Evolutionary conservation across 495 filamentous ascomycete species (phyloP).

Genomic region (Penicillium coprophilum): DNA sequence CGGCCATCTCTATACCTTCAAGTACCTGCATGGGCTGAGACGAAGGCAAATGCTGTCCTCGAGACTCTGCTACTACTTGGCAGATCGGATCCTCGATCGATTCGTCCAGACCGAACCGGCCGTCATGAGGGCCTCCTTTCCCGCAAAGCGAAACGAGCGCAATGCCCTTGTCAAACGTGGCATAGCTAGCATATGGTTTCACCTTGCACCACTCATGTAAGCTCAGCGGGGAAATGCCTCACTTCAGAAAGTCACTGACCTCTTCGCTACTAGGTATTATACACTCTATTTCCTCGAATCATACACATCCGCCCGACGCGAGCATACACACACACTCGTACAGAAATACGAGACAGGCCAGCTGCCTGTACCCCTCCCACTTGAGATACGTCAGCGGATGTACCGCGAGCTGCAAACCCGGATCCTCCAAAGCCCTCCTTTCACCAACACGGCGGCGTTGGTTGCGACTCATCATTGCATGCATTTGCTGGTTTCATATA

Average conservation of each 20-base stretch:
- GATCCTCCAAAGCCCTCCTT: conserved; percentile 45
- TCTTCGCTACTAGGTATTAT: conserved; percentile 36
- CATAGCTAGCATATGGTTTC: conserved; percentile 38
- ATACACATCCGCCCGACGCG: conserved; percentile 42
- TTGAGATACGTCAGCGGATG: conserved; percentile 36
- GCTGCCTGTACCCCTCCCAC: conserved; percentile 40
- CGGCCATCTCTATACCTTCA: conserved; percentile 47
- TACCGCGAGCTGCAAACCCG: conserved; percentile 40
- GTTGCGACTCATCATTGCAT: conserved; percentile 49
- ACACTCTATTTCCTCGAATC: conserved; percentile 44
- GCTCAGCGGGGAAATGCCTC: neutral
- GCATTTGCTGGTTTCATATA: conserved; percentile 42
- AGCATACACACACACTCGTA: conserved; percentile 43
- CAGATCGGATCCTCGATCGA: conserved; percentile 45
- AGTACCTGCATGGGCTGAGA: conserved; percentile 40
- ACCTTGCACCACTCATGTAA: conserved; percentile 46
- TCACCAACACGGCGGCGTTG: conserved; percentile 44
- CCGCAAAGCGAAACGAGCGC: conserved; percentile 33
- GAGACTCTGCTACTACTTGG: conserved; percentile 43
- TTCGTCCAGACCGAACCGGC: conserved; percentile 35
- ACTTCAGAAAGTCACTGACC: conserved; percentile 6
- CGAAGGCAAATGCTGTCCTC: conserved; percentile 44
- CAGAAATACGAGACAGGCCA: conserved; percentile 43
- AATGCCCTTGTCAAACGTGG: conserved; percentile 36
- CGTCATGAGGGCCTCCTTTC: conserved; percentile 36